Percentiles rank a stretch among this genome's conserved stretches.
Conservation (phyloP, 768 basidiomycete genomes). For the Tricholoma matsutake region DNA sequence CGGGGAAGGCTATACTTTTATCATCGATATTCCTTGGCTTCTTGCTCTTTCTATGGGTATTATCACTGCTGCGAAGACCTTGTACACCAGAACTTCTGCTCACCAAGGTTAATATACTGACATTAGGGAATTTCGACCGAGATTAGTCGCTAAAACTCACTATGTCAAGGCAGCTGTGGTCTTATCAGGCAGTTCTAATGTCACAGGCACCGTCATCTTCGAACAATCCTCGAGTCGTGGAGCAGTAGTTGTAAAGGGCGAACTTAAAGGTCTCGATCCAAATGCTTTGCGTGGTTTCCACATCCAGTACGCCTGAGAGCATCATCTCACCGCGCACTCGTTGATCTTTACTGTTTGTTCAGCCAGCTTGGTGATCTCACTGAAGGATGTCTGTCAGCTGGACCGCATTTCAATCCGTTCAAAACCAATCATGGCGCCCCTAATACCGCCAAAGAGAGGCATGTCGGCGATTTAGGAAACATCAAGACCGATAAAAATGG, state of each 20-base stretch:
- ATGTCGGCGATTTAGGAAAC: constrained; percentile 79
- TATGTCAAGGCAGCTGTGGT: constrained; percentile 41
- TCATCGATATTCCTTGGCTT: constrained; percentile 3
- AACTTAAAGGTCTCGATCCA: constrained; percentile 57
- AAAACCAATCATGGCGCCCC: constrained; percentile 64
- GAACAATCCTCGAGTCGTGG: constrained; percentile 46
- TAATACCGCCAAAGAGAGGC: constrained; percentile 47
- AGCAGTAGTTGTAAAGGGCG: constrained; percentile 61
- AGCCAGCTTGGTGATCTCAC: constrained; percentile 59
- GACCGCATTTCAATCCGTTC: constrained; percentile 77
- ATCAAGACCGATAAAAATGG: constrained; percentile 60
- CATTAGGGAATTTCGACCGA: background rate
- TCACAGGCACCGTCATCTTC: constrained; percentile 66
- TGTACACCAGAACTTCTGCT: background rate
- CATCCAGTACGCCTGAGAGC: constrained; percentile 56
- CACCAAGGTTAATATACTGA: constrained; percentile 19
- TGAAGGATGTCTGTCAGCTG: constrained; percentile 64
- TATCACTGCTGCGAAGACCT: constrained; percentile 9
- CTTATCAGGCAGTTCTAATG: constrained; percentile 56
- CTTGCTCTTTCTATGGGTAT: constrained; percentile 6
- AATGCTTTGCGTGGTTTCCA: constrained; percentile 71
- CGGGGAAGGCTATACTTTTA: background rate
- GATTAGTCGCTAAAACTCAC: background rate
- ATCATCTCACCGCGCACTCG: background rate
- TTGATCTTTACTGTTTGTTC: background rate